Evolutionary conservation across 2,329 filamentous ascomycete species (phyloP).

Genomic region (Penicillium janthinellum): DNA sequence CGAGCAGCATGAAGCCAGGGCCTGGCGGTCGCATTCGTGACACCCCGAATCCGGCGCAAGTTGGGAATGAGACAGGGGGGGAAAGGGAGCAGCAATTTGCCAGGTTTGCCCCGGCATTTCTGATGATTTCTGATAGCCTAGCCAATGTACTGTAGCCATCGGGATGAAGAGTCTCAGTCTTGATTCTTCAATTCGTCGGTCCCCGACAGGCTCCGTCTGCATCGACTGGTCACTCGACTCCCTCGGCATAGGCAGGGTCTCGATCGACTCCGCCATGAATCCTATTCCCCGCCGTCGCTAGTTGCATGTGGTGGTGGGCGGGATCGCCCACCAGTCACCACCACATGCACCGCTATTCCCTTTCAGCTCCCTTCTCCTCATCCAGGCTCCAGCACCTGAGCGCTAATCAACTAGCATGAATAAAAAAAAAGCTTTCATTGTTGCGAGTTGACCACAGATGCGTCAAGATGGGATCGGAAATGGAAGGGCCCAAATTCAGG

Average conservation of each 20-base stretch:
- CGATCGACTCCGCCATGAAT: constrained; percentile 12
- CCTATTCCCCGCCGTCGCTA: constrained; percentile 15
- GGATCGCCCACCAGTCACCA: background rate
- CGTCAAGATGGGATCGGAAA: background rate
- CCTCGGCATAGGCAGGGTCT: constrained; percentile 5
- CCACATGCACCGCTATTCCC: background rate
- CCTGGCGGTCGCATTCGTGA: constrained; percentile 10
- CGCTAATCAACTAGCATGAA: background rate
- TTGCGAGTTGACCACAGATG: background rate
- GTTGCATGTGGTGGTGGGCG: constrained; percentile 15
- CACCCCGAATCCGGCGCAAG: constrained; percentile 18
- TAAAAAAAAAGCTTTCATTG: background rate
- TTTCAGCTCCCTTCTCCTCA: background rate
- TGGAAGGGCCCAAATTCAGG: background rate
- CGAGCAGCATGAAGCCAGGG: background rate
- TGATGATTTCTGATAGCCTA: background rate
- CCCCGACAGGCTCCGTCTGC: too few relatives aligned
- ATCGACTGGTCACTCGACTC: background rate
- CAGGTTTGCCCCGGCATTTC: background rate
- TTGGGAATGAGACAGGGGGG: constrained; percentile 27
- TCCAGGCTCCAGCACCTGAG: background rate
- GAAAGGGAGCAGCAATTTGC: background rate
- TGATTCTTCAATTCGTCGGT: background rate
- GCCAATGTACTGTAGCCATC: background rate
- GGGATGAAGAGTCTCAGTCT: background rate